Percentiles rank a stretch among this genome's conserved stretches.
These are phyloP conservation scores for Dorcoceras hygrometricum DNA, from an alignment of 257 asterid species.

Conservation along the genomic window DNA sequence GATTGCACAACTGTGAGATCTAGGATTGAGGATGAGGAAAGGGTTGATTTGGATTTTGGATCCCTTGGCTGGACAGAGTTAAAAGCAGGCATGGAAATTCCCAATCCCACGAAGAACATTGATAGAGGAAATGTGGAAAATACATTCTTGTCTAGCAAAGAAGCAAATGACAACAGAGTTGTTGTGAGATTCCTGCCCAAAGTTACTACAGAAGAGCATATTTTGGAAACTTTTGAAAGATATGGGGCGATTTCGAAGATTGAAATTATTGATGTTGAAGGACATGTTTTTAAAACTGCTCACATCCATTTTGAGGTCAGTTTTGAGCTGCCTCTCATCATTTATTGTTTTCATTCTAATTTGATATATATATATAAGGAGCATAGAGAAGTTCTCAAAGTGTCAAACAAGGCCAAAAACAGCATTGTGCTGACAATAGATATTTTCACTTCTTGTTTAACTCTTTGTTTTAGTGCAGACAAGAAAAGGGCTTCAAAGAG, in stretches of 20 bases:
- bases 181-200: constrained; percentile 37
- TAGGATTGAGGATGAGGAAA: constrained; percentile 22
- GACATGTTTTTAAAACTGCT: constrained; percentile 31
- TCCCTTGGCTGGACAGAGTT: constrained; percentile 13
- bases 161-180: constrained; percentile 33
- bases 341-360: constrained; percentile 4
- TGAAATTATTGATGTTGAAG: constrained; percentile 25
- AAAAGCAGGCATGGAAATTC: constrained; percentile 18
- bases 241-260: constrained; percentile 44
- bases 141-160: constrained; percentile 18
- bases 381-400: not conserved
- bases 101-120: constrained; percentile 23
- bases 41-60: constrained; percentile 15
- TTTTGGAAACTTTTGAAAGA: constrained; percentile 13
- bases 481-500: constrained; percentile 35
- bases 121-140: constrained; percentile 24
- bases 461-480: constrained; percentile 42
- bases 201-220: not conserved
- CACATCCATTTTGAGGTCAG: constrained; percentile 49
- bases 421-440: constrained; percentile 6
- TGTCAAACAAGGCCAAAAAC: not conserved
- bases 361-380: not conserved
- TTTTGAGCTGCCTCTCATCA: constrained; percentile 18
- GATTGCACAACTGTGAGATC: no score
- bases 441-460: constrained; percentile 4